Evolutionary conservation across 345 rosid genomes (phyloP), one percentile per base, ranked within the genome.

Genomic region (Salix purpurea): DNA sequence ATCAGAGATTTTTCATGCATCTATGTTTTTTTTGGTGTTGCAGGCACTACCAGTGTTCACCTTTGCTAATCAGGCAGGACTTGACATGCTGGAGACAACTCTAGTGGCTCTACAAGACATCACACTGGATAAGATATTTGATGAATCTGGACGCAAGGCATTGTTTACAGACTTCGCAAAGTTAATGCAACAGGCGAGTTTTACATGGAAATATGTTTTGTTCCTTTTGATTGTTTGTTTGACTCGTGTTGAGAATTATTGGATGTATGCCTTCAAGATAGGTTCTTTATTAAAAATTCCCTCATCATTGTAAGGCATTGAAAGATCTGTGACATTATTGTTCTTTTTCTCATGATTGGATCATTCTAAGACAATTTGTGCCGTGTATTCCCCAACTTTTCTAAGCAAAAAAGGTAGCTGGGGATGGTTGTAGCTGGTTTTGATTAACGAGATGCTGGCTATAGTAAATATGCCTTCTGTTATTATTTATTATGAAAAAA

Each of bases 11-110:
- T 78, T 26, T 2, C 42, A 68, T 26, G 39, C 66, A 2, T 36
- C 2, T 30, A 19, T 16, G 4, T 71, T 26, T 39, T 66, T 6
- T 24, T 15, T 71, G 16, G 58, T 87, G 40, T 68, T 89, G 85
- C 89, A 96, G 99, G 83, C 97, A 3, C 81, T 79, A 50, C 97
- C 98, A 0, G 93, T 94, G 72, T 92, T 96, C 86, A 88, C 87
- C 78, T 96, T 96, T 58, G 98, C 97, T 14, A 96, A 96, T 84
- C 98, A 96, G 79, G 99, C 97, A 0, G 99, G 99, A 67, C 89
- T 96, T 16, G 98, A 96, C 89, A 96, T 96, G 99, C 87, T 94
- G 61, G 99, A 96, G 88, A 96, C 99, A 21, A 96, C 99, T 26
- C 86, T 96, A 37, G 91, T 94, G 78, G 94, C 99, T 54, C 87